Evolutionary conservation across 345 rosid species (phyloP).

Genomic region (Eucalyptus polybractea): DNA sequence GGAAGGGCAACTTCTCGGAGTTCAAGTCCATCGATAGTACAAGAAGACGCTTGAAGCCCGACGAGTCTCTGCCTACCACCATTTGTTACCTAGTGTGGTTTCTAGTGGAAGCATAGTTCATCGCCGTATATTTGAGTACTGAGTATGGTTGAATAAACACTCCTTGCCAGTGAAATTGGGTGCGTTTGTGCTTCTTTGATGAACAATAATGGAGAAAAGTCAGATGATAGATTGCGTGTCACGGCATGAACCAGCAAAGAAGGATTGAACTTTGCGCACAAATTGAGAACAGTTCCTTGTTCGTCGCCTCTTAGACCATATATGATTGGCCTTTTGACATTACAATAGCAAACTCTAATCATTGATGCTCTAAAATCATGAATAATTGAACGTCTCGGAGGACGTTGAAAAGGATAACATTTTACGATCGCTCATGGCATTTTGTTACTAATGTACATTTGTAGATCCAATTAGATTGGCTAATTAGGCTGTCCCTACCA

Average conservation of each 20-base stretch:
- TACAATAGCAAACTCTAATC: not conserved
- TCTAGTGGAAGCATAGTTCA: too few relatives aligned
- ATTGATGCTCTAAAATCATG: not conserved
- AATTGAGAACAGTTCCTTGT: not conserved
- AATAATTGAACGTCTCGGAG: not conserved
- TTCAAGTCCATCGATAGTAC: too few relatives aligned
- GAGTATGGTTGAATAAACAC: too few relatives aligned
- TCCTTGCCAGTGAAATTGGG: not conserved
- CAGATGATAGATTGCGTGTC: not conserved
- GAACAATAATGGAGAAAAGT: not conserved
- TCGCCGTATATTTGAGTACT: too few relatives aligned
- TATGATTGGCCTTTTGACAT: not conserved
- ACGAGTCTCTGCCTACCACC: too few relatives aligned
- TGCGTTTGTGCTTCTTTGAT: not conserved
- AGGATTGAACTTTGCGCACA: not conserved
- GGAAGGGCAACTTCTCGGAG: too few relatives aligned
- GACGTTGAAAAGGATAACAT: not conserved
- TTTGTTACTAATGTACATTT: not conserved
- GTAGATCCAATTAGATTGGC: not conserved
- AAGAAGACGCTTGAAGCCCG: too few relatives aligned
- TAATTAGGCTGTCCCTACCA: not conserved
- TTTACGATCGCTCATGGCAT: not conserved
- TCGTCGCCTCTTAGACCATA: not conserved
- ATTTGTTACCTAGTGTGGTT: too few relatives aligned
- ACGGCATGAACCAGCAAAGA: not conserved